phyloP scores from a whole-genome alignment of 106 monocot genomes.

The Posidonia australis region DNA sequence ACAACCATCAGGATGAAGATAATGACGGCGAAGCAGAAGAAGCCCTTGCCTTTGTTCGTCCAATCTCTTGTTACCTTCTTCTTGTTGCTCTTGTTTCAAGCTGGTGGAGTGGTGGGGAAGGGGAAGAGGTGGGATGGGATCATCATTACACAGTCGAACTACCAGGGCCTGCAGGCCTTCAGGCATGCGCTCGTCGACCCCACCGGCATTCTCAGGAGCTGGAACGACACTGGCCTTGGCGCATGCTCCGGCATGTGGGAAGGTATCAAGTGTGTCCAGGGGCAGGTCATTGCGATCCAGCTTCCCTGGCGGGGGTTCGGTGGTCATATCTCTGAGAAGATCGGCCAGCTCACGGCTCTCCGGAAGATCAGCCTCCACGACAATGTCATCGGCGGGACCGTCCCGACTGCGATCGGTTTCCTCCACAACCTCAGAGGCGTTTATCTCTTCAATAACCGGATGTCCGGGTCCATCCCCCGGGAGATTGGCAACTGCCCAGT shows the following conservation, averaged over 20 bases:
- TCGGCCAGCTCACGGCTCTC: slow-evolving; percentile 58
- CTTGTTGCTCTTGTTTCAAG: not conserved
- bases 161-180: slow-evolving; percentile 73
- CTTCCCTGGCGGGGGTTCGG: slow-evolving; percentile 63
- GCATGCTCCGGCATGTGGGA: slow-evolving; percentile 76
- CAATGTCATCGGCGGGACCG: slow-evolving; percentile 46
- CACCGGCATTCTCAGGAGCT: slow-evolving; percentile 37
- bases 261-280: slow-evolving; percentile 78
- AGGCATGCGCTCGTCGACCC: slow-evolving; percentile 52
- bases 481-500: slow-evolving; percentile 35
- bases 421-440: slow-evolving; percentile 59
- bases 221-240: slow-evolving; percentile 63
- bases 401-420: slow-evolving; percentile 49
- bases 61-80: not conserved
- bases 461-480: slow-evolving; percentile 56
- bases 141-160: slow-evolving; percentile 50
- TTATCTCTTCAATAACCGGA: slow-evolving; percentile 72
- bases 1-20: too few species aligned
- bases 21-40: too few species aligned
- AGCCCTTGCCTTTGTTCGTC: too few species aligned
- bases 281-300: slow-evolving; percentile 65
- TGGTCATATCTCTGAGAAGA: slow-evolving; percentile 47
- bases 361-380: slow-evolving; percentile 75
- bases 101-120: not conserved
- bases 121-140: slow-evolving; percentile 37